phyloP scores from a whole-genome alignment of 176 grass and related monocot genomes.

The Ampelocalamus luodianensis region DNA sequence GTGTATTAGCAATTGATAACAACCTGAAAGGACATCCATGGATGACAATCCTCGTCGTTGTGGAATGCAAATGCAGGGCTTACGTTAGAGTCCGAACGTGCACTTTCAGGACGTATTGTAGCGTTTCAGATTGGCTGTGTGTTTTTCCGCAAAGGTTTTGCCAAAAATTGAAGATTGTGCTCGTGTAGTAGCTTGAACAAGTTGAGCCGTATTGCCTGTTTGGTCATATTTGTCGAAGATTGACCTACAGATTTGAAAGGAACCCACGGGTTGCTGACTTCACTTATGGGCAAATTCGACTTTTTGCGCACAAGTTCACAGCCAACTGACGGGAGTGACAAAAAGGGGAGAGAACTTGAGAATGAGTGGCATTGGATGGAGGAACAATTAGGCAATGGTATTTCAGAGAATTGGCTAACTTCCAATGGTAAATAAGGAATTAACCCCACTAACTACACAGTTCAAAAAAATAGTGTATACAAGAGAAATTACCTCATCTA shows the following conservation, averaged over 20 bases:
- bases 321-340: too few relatives aligned
- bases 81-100: background rate
- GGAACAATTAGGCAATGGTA: too few relatives aligned
- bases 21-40: background rate
- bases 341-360: too few relatives aligned
- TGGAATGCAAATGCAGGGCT: slow-evolving; percentile 16
- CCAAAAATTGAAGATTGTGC: background rate
- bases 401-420: too few relatives aligned
- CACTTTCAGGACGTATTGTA: background rate
- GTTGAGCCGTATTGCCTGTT: slow-evolving; percentile 2
- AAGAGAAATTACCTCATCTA: too few relatives aligned
- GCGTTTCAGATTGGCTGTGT: slow-evolving; percentile 22
- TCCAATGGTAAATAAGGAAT: too few relatives aligned
- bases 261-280: background rate
- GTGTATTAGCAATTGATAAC: background rate
- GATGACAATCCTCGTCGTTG: background rate
- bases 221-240: background rate
- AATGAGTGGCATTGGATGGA: too few relatives aligned
- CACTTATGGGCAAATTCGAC: too few relatives aligned
- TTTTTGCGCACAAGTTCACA: too few relatives aligned
- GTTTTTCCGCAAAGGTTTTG: slow-evolving; percentile 8
- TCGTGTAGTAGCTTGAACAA: background rate
- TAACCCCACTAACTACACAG: too few relatives aligned
- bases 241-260: background rate
- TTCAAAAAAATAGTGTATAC: too few relatives aligned